Evolutionary conservation across 495 filamentous ascomycete species (phyloP).

Genomic region (Aspergillus heteromorphus): DNA sequence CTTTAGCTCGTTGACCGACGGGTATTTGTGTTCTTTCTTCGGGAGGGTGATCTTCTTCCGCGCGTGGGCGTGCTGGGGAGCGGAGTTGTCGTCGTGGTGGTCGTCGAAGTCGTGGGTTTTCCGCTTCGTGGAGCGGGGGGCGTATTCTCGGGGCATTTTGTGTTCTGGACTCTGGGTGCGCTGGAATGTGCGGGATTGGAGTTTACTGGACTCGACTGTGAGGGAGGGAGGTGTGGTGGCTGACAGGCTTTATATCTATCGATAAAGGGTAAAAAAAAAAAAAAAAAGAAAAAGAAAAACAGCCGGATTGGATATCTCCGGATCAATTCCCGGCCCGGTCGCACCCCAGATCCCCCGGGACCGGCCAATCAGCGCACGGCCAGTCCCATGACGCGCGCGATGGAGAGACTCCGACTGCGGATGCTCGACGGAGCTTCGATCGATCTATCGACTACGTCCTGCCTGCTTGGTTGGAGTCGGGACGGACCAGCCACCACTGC

Average conservation of each 20-base stretch:
- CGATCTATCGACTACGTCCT: neutral
- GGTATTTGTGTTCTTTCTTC: slow-evolving; percentile 30
- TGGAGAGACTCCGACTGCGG: neutral
- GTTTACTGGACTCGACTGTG: too few species aligned
- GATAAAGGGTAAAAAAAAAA: slow-evolving; percentile 1
- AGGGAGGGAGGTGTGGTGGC: neutral
- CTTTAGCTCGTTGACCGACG: slow-evolving; percentile 49
- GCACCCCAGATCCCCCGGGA: slow-evolving; percentile 18
- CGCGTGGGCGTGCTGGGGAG: neutral
- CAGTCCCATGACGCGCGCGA: slow-evolving; percentile 20
- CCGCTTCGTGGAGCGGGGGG: slow-evolving; percentile 22
- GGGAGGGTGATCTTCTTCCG: slow-evolving; percentile 14
- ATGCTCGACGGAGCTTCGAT: neutral
- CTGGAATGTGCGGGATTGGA: neutral
- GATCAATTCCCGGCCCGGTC: slow-evolving; percentile 23
- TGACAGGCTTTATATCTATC: neutral
- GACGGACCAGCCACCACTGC: too few species aligned
- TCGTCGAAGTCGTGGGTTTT: slow-evolving; percentile 25
- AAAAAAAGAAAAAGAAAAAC: slow-evolving; percentile 13
- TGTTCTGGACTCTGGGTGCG: neutral
- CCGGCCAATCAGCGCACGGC: slow-evolving; percentile 24
- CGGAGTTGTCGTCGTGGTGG: slow-evolving; percentile 12
- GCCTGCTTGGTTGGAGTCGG: too few species aligned
- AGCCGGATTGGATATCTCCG: neutral
- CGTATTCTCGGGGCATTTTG: slow-evolving; percentile 7